Conservation (phyloP, 345 rosid genomes). For the Melaleuca alternifolia region DNA sequence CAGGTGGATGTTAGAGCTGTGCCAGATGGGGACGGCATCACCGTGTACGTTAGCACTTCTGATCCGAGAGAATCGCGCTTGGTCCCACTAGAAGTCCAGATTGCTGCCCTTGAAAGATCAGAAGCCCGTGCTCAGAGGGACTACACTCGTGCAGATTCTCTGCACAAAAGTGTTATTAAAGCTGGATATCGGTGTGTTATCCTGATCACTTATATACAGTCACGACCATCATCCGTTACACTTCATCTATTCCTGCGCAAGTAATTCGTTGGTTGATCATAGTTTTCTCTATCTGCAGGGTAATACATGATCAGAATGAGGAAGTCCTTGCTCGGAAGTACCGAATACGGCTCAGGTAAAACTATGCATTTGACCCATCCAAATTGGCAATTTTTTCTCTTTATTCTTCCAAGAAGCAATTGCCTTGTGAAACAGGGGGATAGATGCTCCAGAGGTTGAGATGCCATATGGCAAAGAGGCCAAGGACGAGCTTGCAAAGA, state of each 20-base stretch:
- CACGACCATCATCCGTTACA: neutral
- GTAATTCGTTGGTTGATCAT: neutral
- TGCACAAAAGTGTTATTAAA: conserved; percentile 45
- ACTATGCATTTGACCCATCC: neutral
- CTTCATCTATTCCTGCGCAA: neutral
- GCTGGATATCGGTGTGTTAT: conserved; percentile 59
- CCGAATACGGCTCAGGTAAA: conserved; percentile 58
- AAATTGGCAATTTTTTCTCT: neutral
- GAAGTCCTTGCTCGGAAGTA: conserved; percentile 72
- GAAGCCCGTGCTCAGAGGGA: conserved; percentile 50
- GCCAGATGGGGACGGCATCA: conserved; percentile 74
- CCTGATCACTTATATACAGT: neutral
- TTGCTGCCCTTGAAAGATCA: conserved; percentile 45
- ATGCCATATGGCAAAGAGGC: conserved; percentile 82
- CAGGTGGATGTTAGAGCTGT: conserved; percentile 74
- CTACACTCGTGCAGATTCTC: conserved; percentile 47
- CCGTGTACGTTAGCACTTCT: conserved; percentile 51
- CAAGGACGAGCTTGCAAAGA: conserved; percentile 41
- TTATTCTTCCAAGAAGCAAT: neutral
- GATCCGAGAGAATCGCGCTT: conserved; percentile 49
- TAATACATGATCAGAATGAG: conserved; percentile 25
- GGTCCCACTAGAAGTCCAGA: conserved; percentile 49
- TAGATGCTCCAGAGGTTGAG: conserved; percentile 73
- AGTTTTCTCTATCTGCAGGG: conserved; percentile 11
- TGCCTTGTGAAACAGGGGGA: conserved; percentile 38